These are phyloP conservation scores for Micractinium conductrix DNA, from an alignment of 139 green algal species.

Conservation along the genomic window DNA sequence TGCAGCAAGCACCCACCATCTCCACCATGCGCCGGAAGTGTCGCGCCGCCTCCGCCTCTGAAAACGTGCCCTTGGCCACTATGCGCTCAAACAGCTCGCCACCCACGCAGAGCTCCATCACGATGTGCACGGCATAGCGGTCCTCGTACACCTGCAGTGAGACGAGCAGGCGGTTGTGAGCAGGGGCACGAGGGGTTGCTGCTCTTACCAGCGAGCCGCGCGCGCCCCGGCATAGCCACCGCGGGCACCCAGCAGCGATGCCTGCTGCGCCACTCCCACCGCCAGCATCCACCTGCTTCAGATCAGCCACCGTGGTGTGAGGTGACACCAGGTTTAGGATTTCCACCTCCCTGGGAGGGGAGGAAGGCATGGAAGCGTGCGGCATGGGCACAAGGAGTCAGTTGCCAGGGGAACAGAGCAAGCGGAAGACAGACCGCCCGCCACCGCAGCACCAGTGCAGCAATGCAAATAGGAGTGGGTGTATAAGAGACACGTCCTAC, in stretches of 20 bases:
- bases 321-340: slow-evolving; percentile 42
- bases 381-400: neutral
- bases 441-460: neutral
- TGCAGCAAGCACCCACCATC: slow-evolving; percentile 35
- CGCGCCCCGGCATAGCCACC: too few species aligned
- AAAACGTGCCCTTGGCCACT: slow-evolving; percentile 58
- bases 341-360: slow-evolving; percentile 26
- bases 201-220: too few species aligned
- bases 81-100: slow-evolving; percentile 89
- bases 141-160: slow-evolving; percentile 55
- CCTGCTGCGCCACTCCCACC: neutral
- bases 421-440: neutral
- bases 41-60: slow-evolving; percentile 66
- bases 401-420: neutral
- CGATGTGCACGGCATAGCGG: slow-evolving; percentile 45
- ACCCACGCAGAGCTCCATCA: slow-evolving; percentile 59
- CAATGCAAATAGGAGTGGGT: too few species aligned
- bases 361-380: neutral
- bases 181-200: too few species aligned
- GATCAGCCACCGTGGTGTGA: slow-evolving; percentile 31
- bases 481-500: neutral
- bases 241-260: too few species aligned
- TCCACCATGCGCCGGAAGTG: slow-evolving; percentile 74
- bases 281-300: slow-evolving; percentile 2
- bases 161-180: neutral